Conservation (phyloP, 2,329 filamentous ascomycete genomes). For the Aspergillus chevalieri region DNA sequence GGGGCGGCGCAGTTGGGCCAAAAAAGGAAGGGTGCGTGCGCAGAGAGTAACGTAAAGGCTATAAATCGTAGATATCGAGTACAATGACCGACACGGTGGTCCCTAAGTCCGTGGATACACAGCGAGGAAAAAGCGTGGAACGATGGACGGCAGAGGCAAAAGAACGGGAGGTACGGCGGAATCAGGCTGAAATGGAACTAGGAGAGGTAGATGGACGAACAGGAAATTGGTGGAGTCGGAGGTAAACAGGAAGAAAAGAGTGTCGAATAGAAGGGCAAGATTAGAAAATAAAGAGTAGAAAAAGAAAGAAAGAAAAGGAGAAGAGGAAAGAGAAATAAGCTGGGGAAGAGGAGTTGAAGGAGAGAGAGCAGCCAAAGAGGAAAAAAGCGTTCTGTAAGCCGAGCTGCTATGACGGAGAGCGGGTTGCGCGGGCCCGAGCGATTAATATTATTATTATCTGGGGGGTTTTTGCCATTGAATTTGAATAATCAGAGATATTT, state of each 20-base stretch:
- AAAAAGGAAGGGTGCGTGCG: slow-evolving; percentile 1
- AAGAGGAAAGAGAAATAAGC: slow-evolving; percentile 13
- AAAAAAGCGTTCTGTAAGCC: too few relatives aligned
- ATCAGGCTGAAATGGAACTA: too few relatives aligned
- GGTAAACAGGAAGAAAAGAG: slow-evolving; percentile 7
- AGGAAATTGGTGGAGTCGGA: slow-evolving; percentile 15
- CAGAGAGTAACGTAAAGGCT: background rate
- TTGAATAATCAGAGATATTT: too few relatives aligned
- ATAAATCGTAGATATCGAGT: slow-evolving; percentile 1
- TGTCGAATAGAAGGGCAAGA: slow-evolving; percentile 9
- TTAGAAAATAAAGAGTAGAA: slow-evolving; percentile 8
- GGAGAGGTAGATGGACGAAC: slow-evolving; percentile 1
- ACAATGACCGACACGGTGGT: slow-evolving; percentile 3
- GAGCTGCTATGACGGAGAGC: slow-evolving; percentile 7
- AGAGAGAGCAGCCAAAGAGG: slow-evolving; percentile 2
- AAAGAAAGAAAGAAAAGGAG: slow-evolving; percentile 5
- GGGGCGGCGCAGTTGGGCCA: slow-evolving; percentile 1
- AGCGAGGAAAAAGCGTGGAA: too few relatives aligned
- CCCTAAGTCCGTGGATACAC: too few relatives aligned
- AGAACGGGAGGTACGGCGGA: too few relatives aligned
- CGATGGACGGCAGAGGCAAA: too few relatives aligned
- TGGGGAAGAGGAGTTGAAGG: slow-evolving; percentile 6
- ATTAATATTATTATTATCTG: background rate
- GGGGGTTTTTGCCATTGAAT: too few relatives aligned
- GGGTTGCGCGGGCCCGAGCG: slow-evolving; percentile 11